Evolutionary conservation across 2,329 filamentous ascomycete genomes (phyloP).

Genomic region (Akanthomyces muscarius): DNA sequence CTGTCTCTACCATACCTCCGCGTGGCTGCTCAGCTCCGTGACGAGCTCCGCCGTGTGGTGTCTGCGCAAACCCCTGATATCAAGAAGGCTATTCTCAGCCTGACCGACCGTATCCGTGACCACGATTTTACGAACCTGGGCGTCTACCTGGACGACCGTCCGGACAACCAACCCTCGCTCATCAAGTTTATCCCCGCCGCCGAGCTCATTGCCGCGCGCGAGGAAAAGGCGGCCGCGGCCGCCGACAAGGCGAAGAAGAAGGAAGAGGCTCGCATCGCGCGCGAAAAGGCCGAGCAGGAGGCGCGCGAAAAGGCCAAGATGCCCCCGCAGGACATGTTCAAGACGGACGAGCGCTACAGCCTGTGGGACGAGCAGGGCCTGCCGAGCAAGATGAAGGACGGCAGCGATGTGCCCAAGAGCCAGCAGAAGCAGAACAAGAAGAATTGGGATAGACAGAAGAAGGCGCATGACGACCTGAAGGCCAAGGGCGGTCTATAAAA

Average conservation of each 20-base stretch:
- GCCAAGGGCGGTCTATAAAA: slow-evolving; percentile 29
- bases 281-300: slow-evolving; percentile 49
- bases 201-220: slow-evolving; percentile 54
- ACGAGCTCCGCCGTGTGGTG: slow-evolving; percentile 57
- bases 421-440: slow-evolving; percentile 79
- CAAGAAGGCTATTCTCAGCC: slow-evolving; percentile 67
- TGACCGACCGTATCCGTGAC: slow-evolving; percentile 80
- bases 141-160: slow-evolving; percentile 83
- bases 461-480: slow-evolving; percentile 62
- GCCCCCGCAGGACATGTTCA: slow-evolving; percentile 53
- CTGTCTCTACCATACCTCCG: slow-evolving; percentile 54
- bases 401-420: slow-evolving; percentile 76
- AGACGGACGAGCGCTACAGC: slow-evolving; percentile 55
- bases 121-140: slow-evolving; percentile 75
- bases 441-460: slow-evolving; percentile 88
- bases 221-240: slow-evolving; percentile 57
- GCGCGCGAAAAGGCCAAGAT: slow-evolving; percentile 56
- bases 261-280: slow-evolving; percentile 50
- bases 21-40: slow-evolving; percentile 53
- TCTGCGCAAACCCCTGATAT: slow-evolving; percentile 43
- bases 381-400: slow-evolving; percentile 72
- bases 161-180: slow-evolving; percentile 63
- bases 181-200: slow-evolving; percentile 61
- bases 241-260: slow-evolving; percentile 56
- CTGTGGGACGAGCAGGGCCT: slow-evolving; percentile 82